Conservation (phyloP, 352 stramenopile species). For the Phytophthora constricta region DNA sequence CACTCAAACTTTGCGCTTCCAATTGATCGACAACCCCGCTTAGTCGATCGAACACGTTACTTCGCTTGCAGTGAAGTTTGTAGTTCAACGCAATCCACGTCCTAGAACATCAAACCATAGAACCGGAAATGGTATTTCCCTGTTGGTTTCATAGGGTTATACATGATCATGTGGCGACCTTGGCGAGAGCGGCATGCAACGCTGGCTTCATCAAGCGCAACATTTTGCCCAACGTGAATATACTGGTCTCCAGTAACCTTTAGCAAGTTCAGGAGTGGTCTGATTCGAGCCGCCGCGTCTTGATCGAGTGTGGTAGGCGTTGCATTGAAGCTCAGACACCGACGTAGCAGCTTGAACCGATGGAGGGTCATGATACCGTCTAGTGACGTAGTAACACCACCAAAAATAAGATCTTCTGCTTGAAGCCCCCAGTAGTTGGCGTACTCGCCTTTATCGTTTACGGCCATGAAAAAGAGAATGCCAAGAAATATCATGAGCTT, state of each 20-base stretch:
- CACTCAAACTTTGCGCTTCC: no score
- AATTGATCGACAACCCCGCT: no score
- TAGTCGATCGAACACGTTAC: no score
- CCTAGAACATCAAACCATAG: constrained; percentile 38
- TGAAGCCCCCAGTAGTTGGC: no score
- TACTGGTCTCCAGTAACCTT: constrained; percentile 26
- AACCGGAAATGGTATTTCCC: constrained; percentile 47
- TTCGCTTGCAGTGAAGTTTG: constrained; percentile 32
- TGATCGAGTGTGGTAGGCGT: no score
- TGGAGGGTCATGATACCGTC: constrained; percentile 32
- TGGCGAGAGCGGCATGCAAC: constrained; percentile 31
- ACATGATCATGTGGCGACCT: constrained; percentile 32
- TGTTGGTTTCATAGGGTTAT: constrained; percentile 34
- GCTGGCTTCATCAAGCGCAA: constrained; percentile 36
- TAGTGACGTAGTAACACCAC: neutral
- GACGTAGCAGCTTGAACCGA: constrained; percentile 25
- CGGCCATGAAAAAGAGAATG: neutral
- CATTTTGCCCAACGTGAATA: constrained; percentile 26
- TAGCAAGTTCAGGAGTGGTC: constrained; percentile 32
- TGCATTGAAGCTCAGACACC: constrained; percentile 25
- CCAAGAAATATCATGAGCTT: neutral
- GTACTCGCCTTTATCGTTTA: neutral
- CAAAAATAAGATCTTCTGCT: constrained; percentile 26
- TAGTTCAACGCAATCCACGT: constrained; percentile 36
- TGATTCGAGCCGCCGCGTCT: constrained; percentile 21